Evolutionary conservation across 2,329 filamentous ascomycete genomes (phyloP), one percentile per base, ranked within the genome.

Genomic region (Tolypocladium endophyticum): DNA sequence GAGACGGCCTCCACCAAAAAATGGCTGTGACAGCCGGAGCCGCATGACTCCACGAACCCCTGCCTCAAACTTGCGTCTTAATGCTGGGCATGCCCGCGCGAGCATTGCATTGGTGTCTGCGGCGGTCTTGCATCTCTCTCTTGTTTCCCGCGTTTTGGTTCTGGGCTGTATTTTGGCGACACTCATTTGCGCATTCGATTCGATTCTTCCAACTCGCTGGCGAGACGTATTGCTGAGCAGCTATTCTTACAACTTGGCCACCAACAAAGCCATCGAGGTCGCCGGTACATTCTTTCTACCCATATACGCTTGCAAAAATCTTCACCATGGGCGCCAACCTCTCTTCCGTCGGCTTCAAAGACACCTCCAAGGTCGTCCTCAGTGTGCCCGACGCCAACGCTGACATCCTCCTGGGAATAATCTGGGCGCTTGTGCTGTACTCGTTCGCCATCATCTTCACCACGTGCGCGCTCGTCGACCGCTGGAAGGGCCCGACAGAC

Each of bases 401-500:
- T 45, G 67, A 68, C 63, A 69, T 75, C 57, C 62, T 72, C 38
- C 61, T 76, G 61, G 71, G 63, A 56, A 57, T 72, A 55, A 64
- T 71, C 61, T 77, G 75, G 74, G 67, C 59, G 8, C 57, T 65
- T 33, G 67, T 69, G 5, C 61, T 75, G 43, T 76, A 77, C 66
- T 68, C 58, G 57, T 71, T 72, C 61, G 74, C 71, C 67, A 75
- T 76, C 69, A 73, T 78, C 65, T 76, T 72, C 64, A 74, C 70
- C 61, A 75, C 75, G 36, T 72, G 74, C 66, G 67, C 67, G n/a
- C 70, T 78, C 59, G 63, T 77, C 63, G 72, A 74, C 62, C 73
- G 76, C n/a, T 78, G 76, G 76, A 70, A 72, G 62, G 74, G 76
- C 0, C 70, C 71, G 14, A 63, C 69, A 59, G 73, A 75, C 55